Evolutionary conservation across 495 filamentous ascomycete species (phyloP).

Genomic region (Hypoxylon trugodes): DNA sequence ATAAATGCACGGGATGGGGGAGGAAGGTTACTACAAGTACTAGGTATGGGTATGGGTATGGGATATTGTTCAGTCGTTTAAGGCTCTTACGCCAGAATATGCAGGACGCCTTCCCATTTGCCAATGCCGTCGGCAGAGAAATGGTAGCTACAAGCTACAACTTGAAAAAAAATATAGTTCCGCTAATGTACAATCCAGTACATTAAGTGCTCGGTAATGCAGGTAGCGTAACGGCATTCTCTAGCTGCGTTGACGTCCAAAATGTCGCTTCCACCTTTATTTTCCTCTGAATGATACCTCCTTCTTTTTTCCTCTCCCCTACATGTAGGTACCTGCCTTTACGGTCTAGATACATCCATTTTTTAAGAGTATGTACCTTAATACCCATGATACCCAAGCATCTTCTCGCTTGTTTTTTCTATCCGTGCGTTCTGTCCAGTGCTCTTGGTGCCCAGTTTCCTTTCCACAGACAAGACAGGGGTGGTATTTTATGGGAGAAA

Average conservation of each 20-base stretch:
- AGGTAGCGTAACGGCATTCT: conserved; percentile 39
- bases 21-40: conserved; percentile 29
- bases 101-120: conserved; percentile 37
- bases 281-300: conserved; percentile 5
- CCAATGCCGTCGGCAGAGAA: conserved; percentile 35
- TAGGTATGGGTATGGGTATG: too few species aligned
- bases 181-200: conserved; percentile 28
- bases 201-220: conserved; percentile 35
- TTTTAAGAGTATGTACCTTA: conserved; percentile 6
- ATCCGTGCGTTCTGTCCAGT: conserved; percentile 23
- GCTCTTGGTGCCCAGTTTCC: conserved; percentile 14
- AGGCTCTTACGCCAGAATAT: conserved; percentile 35
- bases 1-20: conserved; percentile 8
- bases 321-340: conserved; percentile 12
- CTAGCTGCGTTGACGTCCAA: conserved; percentile 23
- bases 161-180: conserved; percentile 21
- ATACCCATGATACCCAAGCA: not conserved
- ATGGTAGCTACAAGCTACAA: conserved; percentile 15
- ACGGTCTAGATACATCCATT: conserved; percentile 1
- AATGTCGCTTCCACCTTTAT: not conserved
- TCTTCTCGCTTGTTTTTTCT: not conserved
- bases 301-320: not conserved
- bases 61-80: conserved; percentile 38
- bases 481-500: too few species aligned
- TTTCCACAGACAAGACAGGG: too few species aligned